Conservation (phyloP, 2,329 filamentous ascomycete species). For the Colletotrichum sansevieriae region DNA sequence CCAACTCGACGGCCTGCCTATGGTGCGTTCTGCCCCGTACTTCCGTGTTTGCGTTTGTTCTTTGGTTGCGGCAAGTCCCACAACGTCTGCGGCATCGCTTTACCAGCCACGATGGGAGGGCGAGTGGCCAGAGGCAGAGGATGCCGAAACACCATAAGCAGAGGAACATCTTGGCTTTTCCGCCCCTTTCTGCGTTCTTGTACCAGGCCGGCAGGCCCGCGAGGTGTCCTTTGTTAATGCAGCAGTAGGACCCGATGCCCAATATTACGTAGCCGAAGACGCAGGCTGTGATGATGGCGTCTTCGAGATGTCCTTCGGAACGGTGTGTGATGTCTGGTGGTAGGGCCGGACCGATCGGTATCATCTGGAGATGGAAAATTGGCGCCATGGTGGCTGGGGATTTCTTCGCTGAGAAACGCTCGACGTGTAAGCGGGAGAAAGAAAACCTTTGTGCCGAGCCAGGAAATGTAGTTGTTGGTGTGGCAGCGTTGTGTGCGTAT, state of each 20-base stretch:
- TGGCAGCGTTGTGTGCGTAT: no score
- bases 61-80: no score
- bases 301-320: background rate
- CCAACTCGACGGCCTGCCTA: background rate
- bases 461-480: no score
- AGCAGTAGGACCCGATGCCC: background rate
- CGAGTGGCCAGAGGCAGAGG: constrained; percentile 13
- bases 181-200: background rate
- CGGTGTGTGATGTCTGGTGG: background rate
- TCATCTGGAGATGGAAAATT: background rate
- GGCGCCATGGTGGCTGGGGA: no score
- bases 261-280: constrained; percentile 5
- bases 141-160: constrained; percentile 9
- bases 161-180: background rate
- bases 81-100: background rate
- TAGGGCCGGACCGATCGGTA: background rate
- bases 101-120: background rate
- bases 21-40: background rate
- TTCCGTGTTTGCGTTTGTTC: background rate
- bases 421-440: no score
- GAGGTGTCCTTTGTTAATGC: background rate
- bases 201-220: constrained; percentile 22
- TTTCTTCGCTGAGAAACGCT: no score
- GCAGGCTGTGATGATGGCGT: background rate
- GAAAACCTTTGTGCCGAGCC: no score